These are phyloP conservation scores for Mucor irregularis DNA, from an alignment of 371 early-diverging fungal genomes.

Conservation along the genomic window DNA sequence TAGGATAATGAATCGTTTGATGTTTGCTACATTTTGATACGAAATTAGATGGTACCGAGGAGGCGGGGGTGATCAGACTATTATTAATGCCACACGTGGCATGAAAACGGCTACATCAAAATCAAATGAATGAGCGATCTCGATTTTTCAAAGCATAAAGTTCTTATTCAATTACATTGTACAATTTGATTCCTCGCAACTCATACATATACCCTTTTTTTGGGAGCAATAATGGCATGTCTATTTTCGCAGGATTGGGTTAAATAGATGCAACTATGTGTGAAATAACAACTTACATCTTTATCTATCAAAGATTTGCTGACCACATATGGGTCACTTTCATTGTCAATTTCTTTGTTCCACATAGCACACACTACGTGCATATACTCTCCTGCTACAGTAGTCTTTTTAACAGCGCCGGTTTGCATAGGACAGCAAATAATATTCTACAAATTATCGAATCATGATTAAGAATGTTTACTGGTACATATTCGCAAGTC, in stretches of 20 bases:
- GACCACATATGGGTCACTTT: slow-evolving; percentile 43
- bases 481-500: neutral
- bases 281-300: slow-evolving; percentile 20
- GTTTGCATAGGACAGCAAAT: slow-evolving; percentile 50
- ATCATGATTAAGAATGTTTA: neutral
- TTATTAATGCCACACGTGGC: slow-evolving; percentile 33
- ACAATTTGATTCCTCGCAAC: slow-evolving; percentile 36
- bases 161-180: slow-evolving; percentile 23
- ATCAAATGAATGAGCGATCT: neutral
- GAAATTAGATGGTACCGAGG: slow-evolving; percentile 9
- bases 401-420: slow-evolving; percentile 58
- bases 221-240: slow-evolving; percentile 32
- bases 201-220: slow-evolving; percentile 34
- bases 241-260: slow-evolving; percentile 2
- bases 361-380: slow-evolving; percentile 62
- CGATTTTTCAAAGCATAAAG: neutral
- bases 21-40: slow-evolving; percentile 16
- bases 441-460: slow-evolving; percentile 34
- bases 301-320: slow-evolving; percentile 20
- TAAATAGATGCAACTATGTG: neutral
- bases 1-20: slow-evolving; percentile 1
- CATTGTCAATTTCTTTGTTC: slow-evolving; percentile 40
- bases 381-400: slow-evolving; percentile 51
- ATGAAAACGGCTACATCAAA: slow-evolving; percentile 26
- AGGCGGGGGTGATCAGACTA: slow-evolving; percentile 22